These are phyloP conservation scores for Agarophyton chilense DNA, from an alignment of 23 red algal genomes.

Conservation along the genomic window DNA sequence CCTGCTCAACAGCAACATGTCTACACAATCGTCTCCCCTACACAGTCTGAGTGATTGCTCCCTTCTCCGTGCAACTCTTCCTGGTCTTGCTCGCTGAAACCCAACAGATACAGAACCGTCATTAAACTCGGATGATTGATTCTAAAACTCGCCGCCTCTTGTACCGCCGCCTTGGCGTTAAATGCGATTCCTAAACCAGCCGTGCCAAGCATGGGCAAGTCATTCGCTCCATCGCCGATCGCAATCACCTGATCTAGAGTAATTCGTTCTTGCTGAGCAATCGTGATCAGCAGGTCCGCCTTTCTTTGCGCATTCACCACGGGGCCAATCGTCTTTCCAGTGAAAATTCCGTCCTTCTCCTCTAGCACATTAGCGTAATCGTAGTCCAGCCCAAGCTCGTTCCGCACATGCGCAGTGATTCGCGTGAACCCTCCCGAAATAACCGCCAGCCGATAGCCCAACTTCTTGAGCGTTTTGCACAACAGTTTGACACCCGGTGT, in stretches of 20 bases:
- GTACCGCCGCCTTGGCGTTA: constrained; percentile 98
- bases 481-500: constrained; percentile 83
- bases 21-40: constrained; percentile 1
- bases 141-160: constrained; percentile 91
- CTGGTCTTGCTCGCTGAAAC: constrained; percentile 95
- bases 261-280: constrained; percentile 94
- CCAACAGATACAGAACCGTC: constrained; percentile 89
- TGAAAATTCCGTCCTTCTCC: constrained; percentile 87
- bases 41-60: constrained; percentile 15
- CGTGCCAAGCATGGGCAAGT: constrained; percentile 91
- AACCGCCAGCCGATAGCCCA: constrained; percentile 96
- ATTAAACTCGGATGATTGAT: constrained; percentile 87
- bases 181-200: constrained; percentile 97
- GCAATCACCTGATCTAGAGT: constrained; percentile 88
- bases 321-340: constrained; percentile 85
- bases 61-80: constrained; percentile 53
- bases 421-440: constrained; percentile 94
- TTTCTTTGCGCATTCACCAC: constrained; percentile 95
- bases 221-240: constrained; percentile 97
- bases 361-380: constrained; percentile 94
- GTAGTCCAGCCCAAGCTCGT: constrained; percentile 83
- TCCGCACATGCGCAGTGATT: constrained; percentile 86
- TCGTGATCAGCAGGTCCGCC: constrained; percentile 93
- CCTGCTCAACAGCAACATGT: background rate
- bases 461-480: constrained; percentile 80